Evolutionary conservation across 2,329 filamentous ascomycete genomes (phyloP).

Genomic region (Thelonectria olida): DNA sequence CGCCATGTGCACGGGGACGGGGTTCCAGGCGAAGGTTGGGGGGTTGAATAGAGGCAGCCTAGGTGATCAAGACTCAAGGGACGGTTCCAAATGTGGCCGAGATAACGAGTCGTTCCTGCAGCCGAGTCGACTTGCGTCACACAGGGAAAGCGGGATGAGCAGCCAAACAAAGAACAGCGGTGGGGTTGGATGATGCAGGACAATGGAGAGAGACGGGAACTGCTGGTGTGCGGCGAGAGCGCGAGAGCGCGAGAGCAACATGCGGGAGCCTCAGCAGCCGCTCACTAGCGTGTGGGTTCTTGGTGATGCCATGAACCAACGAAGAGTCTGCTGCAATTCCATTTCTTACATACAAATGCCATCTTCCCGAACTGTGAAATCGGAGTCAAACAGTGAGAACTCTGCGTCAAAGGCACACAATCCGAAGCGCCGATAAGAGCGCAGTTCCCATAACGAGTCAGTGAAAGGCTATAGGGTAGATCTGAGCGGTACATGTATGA

Average conservation of each 20-base stretch:
- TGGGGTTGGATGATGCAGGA: slow-evolving; percentile 6
- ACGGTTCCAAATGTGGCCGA: neutral
- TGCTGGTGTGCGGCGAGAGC: neutral
- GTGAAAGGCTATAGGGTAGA: neutral
- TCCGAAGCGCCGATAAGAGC: too few relatives aligned
- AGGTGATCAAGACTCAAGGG: neutral
- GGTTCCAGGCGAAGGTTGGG: too few relatives aligned
- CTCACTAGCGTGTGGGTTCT: slow-evolving; percentile 10
- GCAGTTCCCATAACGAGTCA: slow-evolving; percentile 2
- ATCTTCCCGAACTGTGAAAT: neutral
- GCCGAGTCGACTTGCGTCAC: slow-evolving; percentile 1
- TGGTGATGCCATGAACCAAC: neutral
- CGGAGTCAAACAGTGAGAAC: too few relatives aligned
- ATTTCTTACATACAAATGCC: neutral
- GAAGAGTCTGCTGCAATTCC: neutral
- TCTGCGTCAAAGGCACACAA: too few relatives aligned
- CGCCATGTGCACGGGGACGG: slow-evolving; percentile 63
- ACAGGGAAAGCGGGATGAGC: neutral
- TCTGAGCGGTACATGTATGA: neutral
- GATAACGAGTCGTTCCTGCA: slow-evolving; percentile 14
- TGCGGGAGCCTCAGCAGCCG: slow-evolving; percentile 6
- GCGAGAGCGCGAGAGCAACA: neutral
- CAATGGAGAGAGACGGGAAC: neutral
- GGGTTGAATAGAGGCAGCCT: neutral
- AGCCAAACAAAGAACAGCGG: neutral